phyloP scores from a whole-genome alignment of 139 green algal genomes.

The Chlamydomonas sphaeroides region DNA sequence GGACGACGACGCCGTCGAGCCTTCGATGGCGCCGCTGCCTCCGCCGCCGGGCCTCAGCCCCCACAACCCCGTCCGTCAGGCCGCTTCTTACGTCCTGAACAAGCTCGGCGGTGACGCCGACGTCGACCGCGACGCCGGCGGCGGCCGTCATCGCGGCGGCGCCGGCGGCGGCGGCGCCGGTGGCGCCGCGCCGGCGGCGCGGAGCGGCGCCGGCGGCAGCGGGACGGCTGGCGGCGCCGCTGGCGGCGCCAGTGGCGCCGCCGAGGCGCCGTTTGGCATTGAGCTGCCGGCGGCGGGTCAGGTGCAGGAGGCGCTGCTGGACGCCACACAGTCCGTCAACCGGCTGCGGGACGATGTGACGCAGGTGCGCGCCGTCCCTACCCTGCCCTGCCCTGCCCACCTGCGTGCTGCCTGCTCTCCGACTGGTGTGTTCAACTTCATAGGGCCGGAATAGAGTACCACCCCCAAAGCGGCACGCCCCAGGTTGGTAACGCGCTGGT shows the following conservation, averaged over 20 bases:
- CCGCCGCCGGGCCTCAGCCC: background rate
- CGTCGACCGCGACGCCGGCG: background rate
- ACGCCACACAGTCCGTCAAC: slow-evolving; percentile 47
- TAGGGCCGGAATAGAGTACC: too few relatives aligned
- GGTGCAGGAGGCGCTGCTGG: slow-evolving; percentile 48
- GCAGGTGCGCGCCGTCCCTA: too few relatives aligned
- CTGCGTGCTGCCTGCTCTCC: too few relatives aligned
- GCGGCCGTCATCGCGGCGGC: background rate
- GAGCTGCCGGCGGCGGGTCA: background rate
- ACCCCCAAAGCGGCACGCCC: too few relatives aligned
- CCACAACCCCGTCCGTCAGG: slow-evolving; percentile 4
- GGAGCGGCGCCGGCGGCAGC: background rate
- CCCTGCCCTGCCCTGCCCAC: too few relatives aligned
- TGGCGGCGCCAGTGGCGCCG: background rate
- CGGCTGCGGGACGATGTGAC: slow-evolving; percentile 53
- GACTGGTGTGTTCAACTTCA: too few relatives aligned
- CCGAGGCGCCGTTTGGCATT: background rate
- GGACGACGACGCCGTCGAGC: background rate
- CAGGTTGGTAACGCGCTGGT: too few relatives aligned
- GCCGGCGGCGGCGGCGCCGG: background rate
- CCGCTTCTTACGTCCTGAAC: background rate
- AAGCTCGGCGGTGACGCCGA: background rate
- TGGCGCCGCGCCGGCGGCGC: background rate
- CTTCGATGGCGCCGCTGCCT: background rate
- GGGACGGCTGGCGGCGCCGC: background rate